Conservation (phyloP, 805 yeast genomes). For the Wickerhamiella bombiphila region DNA sequence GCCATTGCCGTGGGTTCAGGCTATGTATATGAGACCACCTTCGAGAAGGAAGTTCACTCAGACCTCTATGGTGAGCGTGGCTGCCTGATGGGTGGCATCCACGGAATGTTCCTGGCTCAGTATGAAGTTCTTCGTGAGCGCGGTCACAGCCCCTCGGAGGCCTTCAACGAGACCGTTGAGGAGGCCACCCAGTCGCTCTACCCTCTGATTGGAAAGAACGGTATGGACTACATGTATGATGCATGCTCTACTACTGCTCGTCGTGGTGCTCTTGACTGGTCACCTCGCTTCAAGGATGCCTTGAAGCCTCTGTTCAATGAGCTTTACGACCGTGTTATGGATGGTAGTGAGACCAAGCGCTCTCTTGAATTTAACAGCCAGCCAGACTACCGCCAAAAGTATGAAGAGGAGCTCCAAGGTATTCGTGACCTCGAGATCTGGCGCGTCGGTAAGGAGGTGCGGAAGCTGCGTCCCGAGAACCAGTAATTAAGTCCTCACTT, state of each 20-base stretch:
- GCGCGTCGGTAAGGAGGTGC: conserved; percentile 98
- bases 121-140: conserved; percentile 99
- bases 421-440: conserved; percentile 99
- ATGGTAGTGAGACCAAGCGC: conserved; percentile 96
- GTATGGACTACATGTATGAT: conserved; percentile 99
- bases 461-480: conserved; percentile 99
- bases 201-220: conserved; percentile 98
- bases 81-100: conserved; percentile 99
- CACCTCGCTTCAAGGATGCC: conserved; percentile 97
- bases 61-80: conserved; percentile 99
- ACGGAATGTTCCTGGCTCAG: conserved; percentile 99
- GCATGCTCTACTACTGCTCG: conserved; percentile 99
- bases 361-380: conserved; percentile 97
- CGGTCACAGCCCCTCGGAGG: conserved; percentile 99
- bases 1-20: conserved; percentile 99
- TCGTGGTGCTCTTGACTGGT: conserved; percentile 99
- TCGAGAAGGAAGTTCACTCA: conserved; percentile 97
- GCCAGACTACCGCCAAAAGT: conserved; percentile 92
- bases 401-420: conserved; percentile 81
- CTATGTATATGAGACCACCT: conserved; percentile 98
- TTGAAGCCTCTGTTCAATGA: conserved; percentile 97
- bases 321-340: conserved; percentile 85
- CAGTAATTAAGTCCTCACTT: conserved; percentile 50
- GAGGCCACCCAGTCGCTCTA: conserved; percentile 99
- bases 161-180: conserved; percentile 99